A percentile compares a stretch with the other conserved stretches of the same genome.
These are phyloP conservation scores for Spergularia bocconei DNA, from an alignment of 148 eudicot species.

Conservation along the genomic window DNA sequence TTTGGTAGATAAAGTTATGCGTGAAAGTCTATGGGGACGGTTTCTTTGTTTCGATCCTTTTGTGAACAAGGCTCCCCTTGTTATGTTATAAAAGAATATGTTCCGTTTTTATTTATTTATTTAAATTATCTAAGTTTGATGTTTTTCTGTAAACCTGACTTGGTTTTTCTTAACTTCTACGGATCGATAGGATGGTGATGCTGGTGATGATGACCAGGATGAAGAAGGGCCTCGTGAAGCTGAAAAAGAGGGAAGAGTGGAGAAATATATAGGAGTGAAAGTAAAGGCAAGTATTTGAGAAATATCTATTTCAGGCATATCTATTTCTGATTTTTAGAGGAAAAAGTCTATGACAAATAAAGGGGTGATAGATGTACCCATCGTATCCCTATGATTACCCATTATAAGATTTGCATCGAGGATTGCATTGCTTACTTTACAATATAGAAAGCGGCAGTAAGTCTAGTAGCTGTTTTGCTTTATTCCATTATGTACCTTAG, in stretches of 20 bases:
- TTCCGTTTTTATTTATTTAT: not conserved
- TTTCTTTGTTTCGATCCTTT: not conserved
- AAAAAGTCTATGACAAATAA: not conserved
- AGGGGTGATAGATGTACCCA: too few relatives aligned
- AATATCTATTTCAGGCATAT: not conserved
- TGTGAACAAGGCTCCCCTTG: not conserved
- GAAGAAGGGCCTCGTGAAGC: conserved; percentile 83
- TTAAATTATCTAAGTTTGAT: not conserved
- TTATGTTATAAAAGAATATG: not conserved
- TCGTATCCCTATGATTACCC: too few relatives aligned
- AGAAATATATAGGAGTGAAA: conserved; percentile 96
- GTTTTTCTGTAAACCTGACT: not conserved
- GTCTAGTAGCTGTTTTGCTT: too few relatives aligned
- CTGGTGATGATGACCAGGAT: conserved; percentile 78
- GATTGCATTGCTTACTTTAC: too few relatives aligned
- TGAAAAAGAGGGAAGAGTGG: conserved; percentile 85
- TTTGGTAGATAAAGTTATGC: not conserved
- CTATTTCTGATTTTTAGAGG: not conserved
- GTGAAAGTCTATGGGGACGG: not conserved
- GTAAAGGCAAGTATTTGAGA: conserved; percentile 96
- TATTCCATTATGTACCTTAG: too few relatives aligned
- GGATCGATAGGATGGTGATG: conserved; percentile 70
- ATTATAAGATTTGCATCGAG: too few relatives aligned
- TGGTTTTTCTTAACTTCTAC: conserved; percentile 10
- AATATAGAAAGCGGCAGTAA: too few relatives aligned